Conservation (phyloP, 345 rosid species). For the Geranium rotundifolium region DNA sequence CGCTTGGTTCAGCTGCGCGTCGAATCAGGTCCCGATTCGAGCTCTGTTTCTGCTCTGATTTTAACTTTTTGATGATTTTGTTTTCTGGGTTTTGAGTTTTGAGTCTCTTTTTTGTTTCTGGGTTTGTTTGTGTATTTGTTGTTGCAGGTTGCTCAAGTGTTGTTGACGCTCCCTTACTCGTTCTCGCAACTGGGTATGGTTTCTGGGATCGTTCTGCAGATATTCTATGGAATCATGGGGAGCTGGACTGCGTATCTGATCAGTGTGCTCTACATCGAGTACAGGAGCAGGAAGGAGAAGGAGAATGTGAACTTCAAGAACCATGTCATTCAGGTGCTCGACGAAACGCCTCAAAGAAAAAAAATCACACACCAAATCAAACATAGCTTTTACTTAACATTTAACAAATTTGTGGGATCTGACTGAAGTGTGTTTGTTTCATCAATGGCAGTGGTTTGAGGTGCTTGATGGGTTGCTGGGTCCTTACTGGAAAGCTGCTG, state of each 20-base stretch:
- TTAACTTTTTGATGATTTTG: background rate
- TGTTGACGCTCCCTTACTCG: slow-evolving; percentile 86
- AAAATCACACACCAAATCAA: slow-evolving; percentile 2
- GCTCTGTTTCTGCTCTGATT: slow-evolving; percentile 25
- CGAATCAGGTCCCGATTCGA: slow-evolving; percentile 98
- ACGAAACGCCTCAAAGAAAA: slow-evolving; percentile 28
- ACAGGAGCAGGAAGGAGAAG: slow-evolving; percentile 81
- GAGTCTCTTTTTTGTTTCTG: too few species aligned
- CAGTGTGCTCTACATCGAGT: slow-evolving; percentile 90
- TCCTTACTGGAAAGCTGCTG: slow-evolving; percentile 87
- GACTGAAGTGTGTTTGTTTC: too few species aligned
- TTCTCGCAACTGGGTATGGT: slow-evolving; percentile 93
- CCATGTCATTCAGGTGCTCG: slow-evolving; percentile 46
- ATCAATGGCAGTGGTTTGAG: slow-evolving; percentile 75
- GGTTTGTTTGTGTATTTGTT: too few species aligned
- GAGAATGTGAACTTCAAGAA: slow-evolving; percentile 54
- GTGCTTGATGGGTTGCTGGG: slow-evolving; percentile 94
- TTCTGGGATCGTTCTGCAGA: slow-evolving; percentile 76
- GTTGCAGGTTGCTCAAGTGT: slow-evolving; percentile 82
- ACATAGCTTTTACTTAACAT: too few species aligned
- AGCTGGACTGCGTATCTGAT: slow-evolving; percentile 99
- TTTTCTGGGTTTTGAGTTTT: background rate
- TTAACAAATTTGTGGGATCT: too few species aligned
- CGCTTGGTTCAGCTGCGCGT: too few species aligned
- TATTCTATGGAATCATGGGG: slow-evolving; percentile 82